Conservation (phyloP, 1,284 basidiomycete genomes). For the Apiotrichum montevideense region DNA sequence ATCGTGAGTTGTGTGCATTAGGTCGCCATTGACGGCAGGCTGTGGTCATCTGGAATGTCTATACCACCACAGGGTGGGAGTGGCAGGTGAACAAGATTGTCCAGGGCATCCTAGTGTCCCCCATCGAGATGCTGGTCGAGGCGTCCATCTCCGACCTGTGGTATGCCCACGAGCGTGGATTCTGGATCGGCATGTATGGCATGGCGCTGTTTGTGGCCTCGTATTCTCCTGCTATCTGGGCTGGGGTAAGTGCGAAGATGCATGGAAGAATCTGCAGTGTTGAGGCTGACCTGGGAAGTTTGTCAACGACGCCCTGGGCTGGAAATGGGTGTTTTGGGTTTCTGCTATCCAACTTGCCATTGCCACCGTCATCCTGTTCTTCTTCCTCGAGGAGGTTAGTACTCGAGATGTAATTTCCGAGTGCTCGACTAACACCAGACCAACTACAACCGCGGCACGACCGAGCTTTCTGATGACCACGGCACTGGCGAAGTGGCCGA, state of each 20-base stretch:
- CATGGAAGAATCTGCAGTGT: background rate
- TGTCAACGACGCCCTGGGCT: constrained; percentile 18
- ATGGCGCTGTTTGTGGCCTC: constrained; percentile 14
- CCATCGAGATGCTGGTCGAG: constrained; percentile 22
- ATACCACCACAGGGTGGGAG: constrained; percentile 9
- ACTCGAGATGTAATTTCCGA: background rate
- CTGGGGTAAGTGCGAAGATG: constrained; percentile 1
- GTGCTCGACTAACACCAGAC: constrained; percentile 7
- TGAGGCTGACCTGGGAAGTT: constrained; percentile 2
- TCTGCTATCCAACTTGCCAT: constrained; percentile 10
- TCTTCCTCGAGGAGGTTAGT: constrained; percentile 20
- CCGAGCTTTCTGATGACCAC: constrained; percentile 12
- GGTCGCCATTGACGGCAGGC: background rate
- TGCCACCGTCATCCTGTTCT: constrained; percentile 13
- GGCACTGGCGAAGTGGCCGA: background rate
- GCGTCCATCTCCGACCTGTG: constrained; percentile 16
- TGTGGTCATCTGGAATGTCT: constrained; percentile 18
- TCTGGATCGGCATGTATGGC: constrained; percentile 20
- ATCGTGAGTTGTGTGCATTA: constrained; percentile 3
- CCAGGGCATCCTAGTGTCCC: constrained; percentile 17
- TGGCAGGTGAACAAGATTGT: constrained; percentile 22
- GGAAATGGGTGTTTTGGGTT: constrained; percentile 22
- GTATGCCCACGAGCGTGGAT: constrained; percentile 23
- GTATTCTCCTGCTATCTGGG: constrained; percentile 14
- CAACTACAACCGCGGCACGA: constrained; percentile 21